Conservation (phyloP, 2,329 filamentous ascomycete species). For the Beauveria medogensis region DNA sequence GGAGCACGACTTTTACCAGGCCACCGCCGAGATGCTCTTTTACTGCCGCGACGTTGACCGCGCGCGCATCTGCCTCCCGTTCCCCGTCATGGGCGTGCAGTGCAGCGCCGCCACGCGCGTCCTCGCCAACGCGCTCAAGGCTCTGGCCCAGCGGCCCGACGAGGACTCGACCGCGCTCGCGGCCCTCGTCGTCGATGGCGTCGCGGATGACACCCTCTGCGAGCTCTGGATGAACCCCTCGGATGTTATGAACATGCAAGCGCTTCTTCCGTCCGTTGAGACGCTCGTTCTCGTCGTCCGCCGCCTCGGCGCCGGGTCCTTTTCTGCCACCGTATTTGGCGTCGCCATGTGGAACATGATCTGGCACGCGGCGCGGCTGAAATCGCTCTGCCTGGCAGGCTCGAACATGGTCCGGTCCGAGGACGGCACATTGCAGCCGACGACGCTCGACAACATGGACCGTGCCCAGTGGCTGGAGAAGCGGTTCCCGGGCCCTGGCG, state of each 20-base stretch:
- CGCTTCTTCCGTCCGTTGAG: constrained; percentile 31
- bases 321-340: constrained; percentile 31
- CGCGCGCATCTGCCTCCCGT: constrained; percentile 43
- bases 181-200: constrained; percentile 41
- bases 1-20: constrained; percentile 36
- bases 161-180: constrained; percentile 35
- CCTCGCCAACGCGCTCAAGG: constrained; percentile 44
- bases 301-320: constrained; percentile 31
- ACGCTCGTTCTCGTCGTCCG: constrained; percentile 40
- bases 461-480: constrained; percentile 25
- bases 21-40: constrained; percentile 34
- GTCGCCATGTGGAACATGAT: constrained; percentile 43
- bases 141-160: constrained; percentile 35
- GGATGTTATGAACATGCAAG: constrained; percentile 41
- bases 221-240: constrained; percentile 43
- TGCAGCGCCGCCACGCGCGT: constrained; percentile 41
- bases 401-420: background rate
- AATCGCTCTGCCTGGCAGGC: constrained; percentile 40
- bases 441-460: constrained; percentile 20
- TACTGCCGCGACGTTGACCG: constrained; percentile 36
- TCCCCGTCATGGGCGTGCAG: constrained; percentile 38
- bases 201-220: constrained; percentile 39
- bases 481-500: background rate
- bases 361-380: constrained; percentile 33
- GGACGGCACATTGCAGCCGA: background rate